Evolutionary conservation across 106 monocot genomes (phyloP), one percentile per base, ranked within the genome.

Genomic region (Gastrodia elata): DNA sequence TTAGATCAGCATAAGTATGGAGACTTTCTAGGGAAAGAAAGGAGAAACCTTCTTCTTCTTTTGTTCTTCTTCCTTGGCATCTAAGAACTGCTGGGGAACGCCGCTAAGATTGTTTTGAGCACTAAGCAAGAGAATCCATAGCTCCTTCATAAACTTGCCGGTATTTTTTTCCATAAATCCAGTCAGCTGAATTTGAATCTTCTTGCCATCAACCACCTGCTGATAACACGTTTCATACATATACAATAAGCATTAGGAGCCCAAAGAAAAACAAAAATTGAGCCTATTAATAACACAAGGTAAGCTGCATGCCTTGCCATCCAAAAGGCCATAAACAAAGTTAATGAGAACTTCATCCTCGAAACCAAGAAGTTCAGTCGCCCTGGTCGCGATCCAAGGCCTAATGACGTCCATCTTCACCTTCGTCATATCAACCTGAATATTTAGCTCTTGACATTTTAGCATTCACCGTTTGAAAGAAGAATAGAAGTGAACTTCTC

Each of bases 321-420:
- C 97, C 1, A 98, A 77, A 39, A 98, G 93, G 35, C 85, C 93
- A 67, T 90, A 93, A 24, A 98, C 78, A 64, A 93, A 98, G 83
- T 98, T 98, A 42, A 98, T 98, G 20, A 98, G 86, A 5, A 98
- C 97, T 85, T 98, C 97, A 61, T 98, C 97, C 71, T 98, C 97
- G 22, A 98, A 98, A 5, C 97, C 97, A 32, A 98, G 84, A 4
- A 98, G 80, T 78, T 93, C 97, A 0, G 97, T 98, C 28, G 80
- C 88, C 61, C 97, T 84, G 10, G 80, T 87, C 18, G 97, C 97
- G 46, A 98, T 98, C 97, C 97, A 98, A 4, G 93, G 97, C 74
- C 81, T 86, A 30, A 98, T 93, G 28, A 93, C 93, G 39, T 98
- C 97, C 86, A 98, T 86, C 78, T 98, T 88, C 75, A 98, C 93